Conservation (phyloP, 2,329 filamentous ascomycete species). For the Fusarium sp. region DNA sequence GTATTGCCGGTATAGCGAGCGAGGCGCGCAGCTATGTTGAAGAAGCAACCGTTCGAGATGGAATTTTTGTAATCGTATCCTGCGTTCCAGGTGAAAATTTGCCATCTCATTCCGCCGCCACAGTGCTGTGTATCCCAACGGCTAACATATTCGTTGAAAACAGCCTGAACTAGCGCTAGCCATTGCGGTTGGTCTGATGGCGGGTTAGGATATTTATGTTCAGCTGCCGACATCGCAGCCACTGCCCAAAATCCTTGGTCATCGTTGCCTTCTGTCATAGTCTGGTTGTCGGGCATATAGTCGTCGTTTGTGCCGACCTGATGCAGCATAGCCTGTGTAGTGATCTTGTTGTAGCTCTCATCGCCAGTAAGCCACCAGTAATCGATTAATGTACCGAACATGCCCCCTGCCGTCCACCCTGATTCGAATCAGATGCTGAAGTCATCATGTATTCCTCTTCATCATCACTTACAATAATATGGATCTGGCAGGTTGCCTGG, state of each 20-base stretch:
- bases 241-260: constrained; percentile 88
- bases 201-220: constrained; percentile 79
- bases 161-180: constrained; percentile 80
- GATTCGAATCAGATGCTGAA: not conserved
- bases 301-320: constrained; percentile 68
- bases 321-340: constrained; percentile 67
- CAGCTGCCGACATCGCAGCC: constrained; percentile 80
- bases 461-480: constrained; percentile 68
- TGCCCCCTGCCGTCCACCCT: constrained; percentile 78
- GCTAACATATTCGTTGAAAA: constrained; percentile 81
- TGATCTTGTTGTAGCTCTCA: constrained; percentile 69
- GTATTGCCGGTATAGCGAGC: constrained; percentile 81
- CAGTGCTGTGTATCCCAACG: constrained; percentile 76
- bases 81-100: constrained; percentile 81
- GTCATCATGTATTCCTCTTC: not conserved
- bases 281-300: constrained; percentile 74
- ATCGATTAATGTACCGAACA: constrained; percentile 77
- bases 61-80: constrained; percentile 77
- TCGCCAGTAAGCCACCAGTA: constrained; percentile 79
- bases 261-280: constrained; percentile 72
- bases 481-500: constrained; percentile 68
- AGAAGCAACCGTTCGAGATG: constrained; percentile 77
- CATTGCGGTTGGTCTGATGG: constrained; percentile 71
- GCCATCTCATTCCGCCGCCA: constrained; percentile 83
- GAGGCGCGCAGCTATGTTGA: constrained; percentile 75